These are phyloP conservation scores for Trichophyton verrucosum DNA, from an alignment of 2,329 filamentous ascomycete genomes.

Conservation along the genomic window DNA sequence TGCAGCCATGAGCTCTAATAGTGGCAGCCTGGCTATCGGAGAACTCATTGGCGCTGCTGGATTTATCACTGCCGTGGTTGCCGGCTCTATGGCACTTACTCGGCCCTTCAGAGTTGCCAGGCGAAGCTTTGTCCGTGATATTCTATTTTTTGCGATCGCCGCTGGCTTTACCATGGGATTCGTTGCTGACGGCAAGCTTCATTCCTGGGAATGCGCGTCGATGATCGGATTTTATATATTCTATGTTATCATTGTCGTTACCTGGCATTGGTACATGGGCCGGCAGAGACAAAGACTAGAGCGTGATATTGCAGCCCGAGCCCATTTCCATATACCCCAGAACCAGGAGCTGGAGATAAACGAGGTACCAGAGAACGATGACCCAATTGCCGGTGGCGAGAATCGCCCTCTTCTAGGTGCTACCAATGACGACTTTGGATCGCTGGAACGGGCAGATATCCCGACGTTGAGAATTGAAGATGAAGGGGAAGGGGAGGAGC, in stretches of 20 bases:
- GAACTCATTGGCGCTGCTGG: slow-evolving; percentile 89
- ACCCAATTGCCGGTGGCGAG: slow-evolving; percentile 28
- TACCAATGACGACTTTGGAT: slow-evolving; percentile 52
- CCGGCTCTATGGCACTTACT: slow-evolving; percentile 94
- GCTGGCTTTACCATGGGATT: slow-evolving; percentile 80
- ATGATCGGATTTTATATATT: slow-evolving; percentile 90
- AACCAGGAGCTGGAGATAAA: slow-evolving; percentile 48
- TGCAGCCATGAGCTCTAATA: slow-evolving; percentile 92
- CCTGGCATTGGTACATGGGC: slow-evolving; percentile 78
- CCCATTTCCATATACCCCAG: slow-evolving; percentile 55
- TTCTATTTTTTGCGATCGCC: slow-evolving; percentile 81
- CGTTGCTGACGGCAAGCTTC: slow-evolving; percentile 68
- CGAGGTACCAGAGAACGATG: slow-evolving; percentile 45
- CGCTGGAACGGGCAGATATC: slow-evolving; percentile 43
- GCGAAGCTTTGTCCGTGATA: slow-evolving; percentile 81
- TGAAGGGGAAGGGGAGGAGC: slow-evolving; percentile 40
- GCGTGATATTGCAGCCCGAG: slow-evolving; percentile 58
- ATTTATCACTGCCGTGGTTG: slow-evolving; percentile 93
- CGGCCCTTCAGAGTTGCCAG: slow-evolving; percentile 83
- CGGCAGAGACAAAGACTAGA: slow-evolving; percentile 49
- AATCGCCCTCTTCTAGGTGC: slow-evolving; percentile 33
- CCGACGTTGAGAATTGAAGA: slow-evolving; percentile 41
- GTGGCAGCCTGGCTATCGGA: slow-evolving; percentile 89
- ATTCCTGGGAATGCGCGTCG: slow-evolving; percentile 73
- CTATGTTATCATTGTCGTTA: slow-evolving; percentile 78